Conservation (phyloP, 805 yeast genomes). For the Candida lessepsii region DNA sequence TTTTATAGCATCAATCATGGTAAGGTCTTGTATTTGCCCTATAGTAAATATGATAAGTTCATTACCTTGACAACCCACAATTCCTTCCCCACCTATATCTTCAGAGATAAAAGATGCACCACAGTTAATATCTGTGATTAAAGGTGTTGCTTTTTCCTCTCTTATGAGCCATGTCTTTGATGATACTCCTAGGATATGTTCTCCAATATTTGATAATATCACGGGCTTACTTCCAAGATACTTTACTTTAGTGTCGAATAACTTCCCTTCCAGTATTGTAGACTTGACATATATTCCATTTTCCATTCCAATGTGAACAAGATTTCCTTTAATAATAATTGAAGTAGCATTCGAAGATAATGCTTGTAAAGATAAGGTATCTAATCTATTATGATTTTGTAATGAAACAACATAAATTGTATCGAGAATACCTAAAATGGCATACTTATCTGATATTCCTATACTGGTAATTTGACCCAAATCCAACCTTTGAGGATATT, state of each 20-base stretch:
- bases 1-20: slow-evolving; percentile 25
- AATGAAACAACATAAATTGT: slow-evolving; percentile 68
- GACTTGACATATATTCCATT: slow-evolving; percentile 79
- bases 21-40: slow-evolving; percentile 42
- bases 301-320: slow-evolving; percentile 75
- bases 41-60: slow-evolving; percentile 55
- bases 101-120: slow-evolving; percentile 61
- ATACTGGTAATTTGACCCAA: slow-evolving; percentile 48
- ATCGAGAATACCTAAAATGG: slow-evolving; percentile 74
- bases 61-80: slow-evolving; percentile 58
- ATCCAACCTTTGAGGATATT: slow-evolving; percentile 62
- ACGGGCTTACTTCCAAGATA: slow-evolving; percentile 74
- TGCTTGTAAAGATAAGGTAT: slow-evolving; percentile 61
- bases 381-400: slow-evolving; percentile 58
- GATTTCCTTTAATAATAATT: slow-evolving; percentile 23
- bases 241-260: slow-evolving; percentile 61
- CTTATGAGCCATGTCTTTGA: slow-evolving; percentile 57
- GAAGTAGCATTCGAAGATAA: slow-evolving; percentile 47
- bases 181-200: slow-evolving; percentile 48
- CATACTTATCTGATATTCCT: slow-evolving; percentile 44
- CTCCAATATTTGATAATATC: slow-evolving; percentile 38
- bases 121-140: slow-evolving; percentile 39
- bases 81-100: slow-evolving; percentile 58
- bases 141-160: slow-evolving; percentile 39
- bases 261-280: slow-evolving; percentile 56